Percentiles rank a stretch among this genome's conserved stretches.
These are phyloP conservation scores for Leccinum sublutescens DNA, from an alignment of 768 basidiomycete species.

Conservation along the genomic window DNA sequence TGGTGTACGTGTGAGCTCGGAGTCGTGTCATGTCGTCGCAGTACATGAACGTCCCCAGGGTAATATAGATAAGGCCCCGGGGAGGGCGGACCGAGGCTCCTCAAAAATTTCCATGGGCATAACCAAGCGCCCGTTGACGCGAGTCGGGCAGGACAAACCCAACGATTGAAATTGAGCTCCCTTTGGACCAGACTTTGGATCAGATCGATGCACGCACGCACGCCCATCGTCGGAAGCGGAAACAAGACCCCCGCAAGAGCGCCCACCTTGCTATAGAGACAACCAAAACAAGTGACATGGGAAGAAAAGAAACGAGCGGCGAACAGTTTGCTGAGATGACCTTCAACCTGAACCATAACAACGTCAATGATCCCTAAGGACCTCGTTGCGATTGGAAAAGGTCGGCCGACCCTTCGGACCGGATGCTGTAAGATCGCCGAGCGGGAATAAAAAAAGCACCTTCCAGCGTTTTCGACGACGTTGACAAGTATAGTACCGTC, in stretches of 20 bases:
- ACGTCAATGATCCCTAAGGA: background rate
- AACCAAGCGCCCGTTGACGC: background rate
- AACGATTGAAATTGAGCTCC: constrained; percentile 10
- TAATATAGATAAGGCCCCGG: background rate
- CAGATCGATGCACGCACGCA: constrained; percentile 3
- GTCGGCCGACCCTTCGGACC: background rate
- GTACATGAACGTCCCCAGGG: background rate
- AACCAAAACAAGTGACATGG: constrained; percentile 11
- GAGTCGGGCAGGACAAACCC: background rate
- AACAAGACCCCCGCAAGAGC: background rate
- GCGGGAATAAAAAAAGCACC: background rate
- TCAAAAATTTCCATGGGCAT: background rate
- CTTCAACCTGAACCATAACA: background rate
- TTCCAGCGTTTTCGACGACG: constrained; percentile 12
- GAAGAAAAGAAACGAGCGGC: constrained; percentile 9
- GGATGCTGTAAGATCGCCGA: background rate
- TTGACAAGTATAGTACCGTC: background rate
- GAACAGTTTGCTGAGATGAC: background rate
- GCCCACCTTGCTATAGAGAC: background rate
- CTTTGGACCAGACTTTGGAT: background rate
- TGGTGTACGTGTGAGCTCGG: background rate
- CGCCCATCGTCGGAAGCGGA: background rate
- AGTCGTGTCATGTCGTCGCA: background rate
- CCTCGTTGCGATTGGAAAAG: constrained; percentile 2
- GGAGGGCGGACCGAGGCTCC: background rate